Evolutionary conservation across 306 rosid genomes (phyloP), one percentile per base, ranked within the genome.

Genomic region (Arachis stenosperma): DNA sequence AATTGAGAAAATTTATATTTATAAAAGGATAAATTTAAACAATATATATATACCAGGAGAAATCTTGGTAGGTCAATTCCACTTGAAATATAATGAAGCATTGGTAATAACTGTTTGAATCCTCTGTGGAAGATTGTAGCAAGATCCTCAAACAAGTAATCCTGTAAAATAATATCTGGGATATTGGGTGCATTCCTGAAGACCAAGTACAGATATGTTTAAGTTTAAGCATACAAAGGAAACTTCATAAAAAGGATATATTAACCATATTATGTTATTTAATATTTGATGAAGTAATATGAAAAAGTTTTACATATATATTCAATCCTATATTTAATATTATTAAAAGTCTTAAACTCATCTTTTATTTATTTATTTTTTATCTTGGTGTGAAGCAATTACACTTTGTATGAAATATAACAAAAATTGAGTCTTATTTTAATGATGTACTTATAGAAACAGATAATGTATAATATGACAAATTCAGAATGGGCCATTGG

Each of bases 51-150:
- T 88, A 92, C 98, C 98, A 86, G 72, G 68, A 93, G 65, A 86
- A 93, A 88, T 61, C 37, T 58, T 22, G 91, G 93, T 15, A 86
- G 74, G 73, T 93, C 87, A 80, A 59, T 73, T 80, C 89, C 97
- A 58, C 76, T 48, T 17, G 96, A 92, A 62, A 88, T 73, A 60
- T 86, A 70, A 17, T 84, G 66, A 27, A 88, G 60, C 51, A 73
- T 77, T 70, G 80, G 62, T 15, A 83, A 53, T 40, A 82, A 61
- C 50, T 83, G 85, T 75, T 88, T 88, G 56, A 86, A 65, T 75
- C 79, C 79, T 75, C 5, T 83, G 57, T 88, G 89, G 46, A 86
- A 73, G 56, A 73, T 85, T 70, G 78, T 80, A 56, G 97, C 90
- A 64, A 78, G 74, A 13, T 84, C 83, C 61, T 59, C 80, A 71